These are phyloP conservation scores for Blastocystis sp. DNA, from an alignment of 352 stramenopile genomes.

Conservation along the genomic window DNA sequence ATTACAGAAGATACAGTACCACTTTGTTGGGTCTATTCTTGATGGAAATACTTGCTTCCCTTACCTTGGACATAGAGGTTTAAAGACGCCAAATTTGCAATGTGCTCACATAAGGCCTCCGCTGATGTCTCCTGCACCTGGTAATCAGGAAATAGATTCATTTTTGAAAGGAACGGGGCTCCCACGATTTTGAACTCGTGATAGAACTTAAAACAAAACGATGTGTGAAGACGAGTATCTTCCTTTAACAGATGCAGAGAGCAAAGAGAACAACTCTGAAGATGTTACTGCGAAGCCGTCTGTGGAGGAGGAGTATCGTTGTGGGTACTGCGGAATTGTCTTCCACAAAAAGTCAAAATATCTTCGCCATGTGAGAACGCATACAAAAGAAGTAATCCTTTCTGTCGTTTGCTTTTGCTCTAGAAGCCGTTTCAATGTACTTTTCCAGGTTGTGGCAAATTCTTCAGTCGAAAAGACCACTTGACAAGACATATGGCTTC, in stretches of 20 bases:
- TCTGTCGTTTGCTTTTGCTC: background rate
- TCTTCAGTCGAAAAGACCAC: constrained; percentile 24
- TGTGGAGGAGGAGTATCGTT: background rate
- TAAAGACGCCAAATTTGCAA: background rate
- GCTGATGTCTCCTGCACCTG: background rate
- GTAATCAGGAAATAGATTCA: background rate
- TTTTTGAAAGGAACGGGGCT: background rate
- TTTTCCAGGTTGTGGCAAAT: constrained; percentile 40
- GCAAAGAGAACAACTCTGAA: background rate
- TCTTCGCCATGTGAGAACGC: background rate
- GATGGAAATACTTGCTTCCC: background rate
- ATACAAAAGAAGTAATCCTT: constrained; percentile 22
- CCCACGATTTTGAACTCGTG: background rate
- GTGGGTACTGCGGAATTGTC: background rate
- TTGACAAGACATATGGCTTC: background rate
- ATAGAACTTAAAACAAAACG: background rate
- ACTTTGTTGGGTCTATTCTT: background rate
- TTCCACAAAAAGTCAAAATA: constrained; percentile 42
- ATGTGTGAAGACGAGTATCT: background rate
- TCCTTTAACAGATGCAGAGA: background rate
- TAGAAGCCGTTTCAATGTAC: constrained; percentile 44
- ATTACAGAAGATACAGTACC: background rate
- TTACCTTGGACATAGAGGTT: background rate
- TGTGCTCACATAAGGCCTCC: background rate
- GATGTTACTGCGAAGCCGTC: background rate